Evolutionary conservation across 331 rosid species (phyloP).

Genomic region (Pyrus hybrid): DNA sequence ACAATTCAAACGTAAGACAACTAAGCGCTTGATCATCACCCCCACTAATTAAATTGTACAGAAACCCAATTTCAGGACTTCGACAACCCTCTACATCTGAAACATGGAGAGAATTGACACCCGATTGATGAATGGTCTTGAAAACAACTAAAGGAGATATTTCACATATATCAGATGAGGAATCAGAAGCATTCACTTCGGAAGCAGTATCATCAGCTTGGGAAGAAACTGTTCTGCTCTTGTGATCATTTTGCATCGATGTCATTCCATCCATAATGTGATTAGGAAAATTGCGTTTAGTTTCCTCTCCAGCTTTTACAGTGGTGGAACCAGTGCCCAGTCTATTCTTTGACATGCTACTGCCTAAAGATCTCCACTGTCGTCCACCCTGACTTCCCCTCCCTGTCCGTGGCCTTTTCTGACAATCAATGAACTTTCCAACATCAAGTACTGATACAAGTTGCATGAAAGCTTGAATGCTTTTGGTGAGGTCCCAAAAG

Average conservation of each 20-base stretch:
- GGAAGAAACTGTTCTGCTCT: slow-evolving; percentile 21
- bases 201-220: slow-evolving; percentile 26
- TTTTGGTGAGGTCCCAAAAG: slow-evolving; percentile 9
- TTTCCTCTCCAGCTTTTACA: slow-evolving; percentile 21
- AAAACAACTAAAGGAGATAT: slow-evolving; percentile 55
- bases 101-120: slow-evolving; percentile 90
- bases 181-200: slow-evolving; percentile 29
- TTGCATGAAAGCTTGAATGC: too few relatives aligned
- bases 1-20: slow-evolving; percentile 50
- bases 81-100: slow-evolving; percentile 41
- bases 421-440: slow-evolving; percentile 60
- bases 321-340: slow-evolving; percentile 12
- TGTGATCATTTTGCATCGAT: slow-evolving; percentile 22
- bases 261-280: slow-evolving; percentile 19
- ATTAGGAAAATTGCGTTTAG: slow-evolving; percentile 8
- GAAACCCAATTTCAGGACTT: slow-evolving; percentile 20
- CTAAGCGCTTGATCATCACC: slow-evolving; percentile 93
- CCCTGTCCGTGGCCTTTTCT: slow-evolving; percentile 85
- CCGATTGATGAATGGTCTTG: slow-evolving; percentile 69
- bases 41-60: slow-evolving; percentile 65
- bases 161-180: slow-evolving; percentile 43
- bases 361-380: slow-evolving; percentile 50
- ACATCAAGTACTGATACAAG: slow-evolving; percentile 39
- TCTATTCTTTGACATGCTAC: slow-evolving; percentile 36
- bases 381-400: slow-evolving; percentile 99